Base-by-base conservation (phyloP, 495 filamentous ascomycete species). In the Penicillium alfredii region DNA sequence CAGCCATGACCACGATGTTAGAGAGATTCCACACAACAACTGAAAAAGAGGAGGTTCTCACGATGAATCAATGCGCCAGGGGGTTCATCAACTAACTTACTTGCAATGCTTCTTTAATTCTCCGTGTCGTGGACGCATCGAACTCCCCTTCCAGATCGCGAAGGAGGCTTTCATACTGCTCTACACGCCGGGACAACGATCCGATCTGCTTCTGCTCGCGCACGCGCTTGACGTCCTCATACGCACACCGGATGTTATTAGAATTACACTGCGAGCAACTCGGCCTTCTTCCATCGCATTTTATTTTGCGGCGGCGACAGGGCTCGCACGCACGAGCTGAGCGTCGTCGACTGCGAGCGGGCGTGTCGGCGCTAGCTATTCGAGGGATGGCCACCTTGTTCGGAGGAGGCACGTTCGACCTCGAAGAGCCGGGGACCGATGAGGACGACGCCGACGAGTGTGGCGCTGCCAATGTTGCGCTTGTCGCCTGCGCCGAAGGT, bases 221-320 rank as follows among this genome's bases (percentile, higher is more conserved):
- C 14, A 79, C 74, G 22, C 76, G 71, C 40, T 80, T 81, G 17
- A 72, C 72, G 38, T 78, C 73, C 7, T 64, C 59, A 47, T 78
- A 81, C 3, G 47, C 18, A 38, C 77, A 81, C 9, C 6, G 13
- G n/a, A 67, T 49, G n/a, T 56, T 54, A 32, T 69, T 63, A 27
- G 73, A 67, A 27, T 53, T 36, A 40, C 78, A 82, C 39, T 76
- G 71, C 11, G 60, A 57, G 55, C 78, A 82, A 2, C 26, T 33
- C 3, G 78, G 78, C 43, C 60, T 54, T n/a, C 48, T 61, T 15
- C 73, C 76, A 35, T 71, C 73, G 42, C 76, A 80, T 51, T 79
- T 81, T 39, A 74, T 71, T 46, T 81, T 81, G 26, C 82, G 69
- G 45, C 80, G 74, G 19, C 82, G 66, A 60, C 82, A 87, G 14